A percentile compares a stretch with the other conserved stretches of the same genome.
These are phyloP conservation scores for Diaporthe aspalathi DNA, from an alignment of 2,329 filamentous ascomycete species.

Conservation along the genomic window DNA sequence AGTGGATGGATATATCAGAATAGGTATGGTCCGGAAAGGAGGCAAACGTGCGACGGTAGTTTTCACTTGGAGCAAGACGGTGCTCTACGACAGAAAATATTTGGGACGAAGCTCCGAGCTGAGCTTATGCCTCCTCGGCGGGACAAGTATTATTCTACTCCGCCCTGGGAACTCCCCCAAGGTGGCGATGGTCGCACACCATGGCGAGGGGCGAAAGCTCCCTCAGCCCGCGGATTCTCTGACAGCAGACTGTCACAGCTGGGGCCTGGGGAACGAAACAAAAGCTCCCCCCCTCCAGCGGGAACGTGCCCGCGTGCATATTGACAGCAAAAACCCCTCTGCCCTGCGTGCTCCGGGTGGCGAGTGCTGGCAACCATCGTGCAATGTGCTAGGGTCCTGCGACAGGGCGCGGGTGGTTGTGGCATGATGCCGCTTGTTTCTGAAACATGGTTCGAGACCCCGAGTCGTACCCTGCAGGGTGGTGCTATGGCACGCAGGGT, in stretches of 20 bases:
- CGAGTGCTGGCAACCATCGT: slow-evolving; percentile 5
- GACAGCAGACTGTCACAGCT: slow-evolving; percentile 10
- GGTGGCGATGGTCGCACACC: not conserved
- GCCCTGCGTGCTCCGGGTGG: not conserved
- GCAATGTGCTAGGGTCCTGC: slow-evolving; percentile 32
- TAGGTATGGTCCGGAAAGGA: not conserved
- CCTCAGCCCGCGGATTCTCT: slow-evolving; percentile 14
- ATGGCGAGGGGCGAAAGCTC: not conserved
- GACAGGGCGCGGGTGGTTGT: slow-evolving; percentile 13
- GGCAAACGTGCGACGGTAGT: not conserved
- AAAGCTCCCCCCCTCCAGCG: not conserved
- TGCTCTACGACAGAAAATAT: not conserved
- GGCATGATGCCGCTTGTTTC: slow-evolving; percentile 17
- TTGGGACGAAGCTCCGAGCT: not conserved
- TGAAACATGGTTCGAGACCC: slow-evolving; percentile 15
- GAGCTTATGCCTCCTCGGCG: not conserved
- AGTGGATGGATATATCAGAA: not conserved
- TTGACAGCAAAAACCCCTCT: not conserved
- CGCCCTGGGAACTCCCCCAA: not conserved
- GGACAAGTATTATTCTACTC: not conserved
- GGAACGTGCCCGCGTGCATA: not conserved
- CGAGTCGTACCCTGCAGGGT: not conserved
- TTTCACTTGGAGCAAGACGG: not conserved
- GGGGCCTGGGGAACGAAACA: slow-evolving; percentile 23
- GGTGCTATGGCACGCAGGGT: not conserved